Evolutionary conservation across 352 stramenopile genomes (phyloP), one percentile per base, ranked within the genome.

Genomic region (Phytophthora citricola): DNA sequence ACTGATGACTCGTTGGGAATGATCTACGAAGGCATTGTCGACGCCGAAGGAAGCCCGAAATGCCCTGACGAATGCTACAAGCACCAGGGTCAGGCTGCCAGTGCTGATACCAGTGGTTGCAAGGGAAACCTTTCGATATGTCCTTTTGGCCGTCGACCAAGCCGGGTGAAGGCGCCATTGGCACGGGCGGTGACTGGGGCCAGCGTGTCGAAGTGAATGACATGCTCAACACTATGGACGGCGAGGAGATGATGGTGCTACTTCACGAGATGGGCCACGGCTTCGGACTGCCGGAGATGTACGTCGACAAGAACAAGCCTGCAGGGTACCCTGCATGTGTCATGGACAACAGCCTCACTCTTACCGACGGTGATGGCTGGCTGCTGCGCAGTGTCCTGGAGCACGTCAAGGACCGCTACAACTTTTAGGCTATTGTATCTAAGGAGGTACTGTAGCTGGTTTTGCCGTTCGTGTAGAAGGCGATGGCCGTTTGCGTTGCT

Each of bases 201-300:
- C 75, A 83, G 59, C 75, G 72, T 46, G 72, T 83, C 10, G 72
- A 83, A 40, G 58, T 75, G 10, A 69, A 51, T 34, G 69, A 71
- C 56, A 81, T 81, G 69, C 45, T 84, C 3, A 50, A 29, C 24
- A 57, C 20, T 4, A 67, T 84, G 57, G 63, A 73, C 17, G 7
- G 65, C 0, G 69, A 70, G 5, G 39, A 74, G 17, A 73, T 77
- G 43, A 43, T 73, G 32, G 73, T 81, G 17, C 50, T 84, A 4
- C 38, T 75, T 14, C 76, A 81, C 54, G 76, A 84, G 38, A 84
- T 84, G 5, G 69, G 76, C 12, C 76, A 84, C 59, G 73, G 69
- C 0, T 77, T 77, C 17, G 69, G 69, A 5, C 40, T 77, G n/a
- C 69, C 69, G 8, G 66, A 73, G 14, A 60, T 73, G 59, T 73